Percentiles rank a stretch among this genome's conserved stretches.
Evolutionary conservation across 1,284 basidiomycete genomes (phyloP).

Genomic region (Sanghuangporus baumii): DNA sequence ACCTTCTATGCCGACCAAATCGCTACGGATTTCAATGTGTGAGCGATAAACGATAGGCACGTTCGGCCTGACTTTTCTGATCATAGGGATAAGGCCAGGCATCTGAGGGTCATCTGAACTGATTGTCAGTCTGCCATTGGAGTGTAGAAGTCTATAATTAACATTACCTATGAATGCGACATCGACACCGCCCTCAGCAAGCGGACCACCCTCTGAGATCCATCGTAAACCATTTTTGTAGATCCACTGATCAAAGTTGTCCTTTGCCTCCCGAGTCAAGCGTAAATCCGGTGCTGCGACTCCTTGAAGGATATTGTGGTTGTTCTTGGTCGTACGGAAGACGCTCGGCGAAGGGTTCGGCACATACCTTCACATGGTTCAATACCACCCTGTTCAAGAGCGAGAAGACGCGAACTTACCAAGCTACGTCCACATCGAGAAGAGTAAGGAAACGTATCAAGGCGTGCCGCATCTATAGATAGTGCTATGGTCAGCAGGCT

Average conservation of each 20-base stretch:
- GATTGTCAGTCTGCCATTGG: neutral
- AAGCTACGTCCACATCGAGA: slow-evolving; percentile 75
- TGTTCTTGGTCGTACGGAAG: slow-evolving; percentile 89
- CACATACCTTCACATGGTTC: slow-evolving; percentile 56
- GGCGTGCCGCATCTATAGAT: slow-evolving; percentile 77
- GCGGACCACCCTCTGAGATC: slow-evolving; percentile 74
- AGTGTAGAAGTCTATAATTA: neutral
- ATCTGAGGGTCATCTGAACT: slow-evolving; percentile 73
- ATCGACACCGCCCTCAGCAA: slow-evolving; percentile 75
- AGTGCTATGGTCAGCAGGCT: neutral
- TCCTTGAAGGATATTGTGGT: slow-evolving; percentile 85
- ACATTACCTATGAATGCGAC: slow-evolving; percentile 72
- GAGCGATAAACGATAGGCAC: slow-evolving; percentile 85
- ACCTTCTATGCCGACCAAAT: slow-evolving; percentile 65
- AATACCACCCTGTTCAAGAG: neutral
- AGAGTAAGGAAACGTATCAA: slow-evolving; percentile 75
- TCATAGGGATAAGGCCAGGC: slow-evolving; percentile 83
- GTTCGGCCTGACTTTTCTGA: slow-evolving; percentile 73
- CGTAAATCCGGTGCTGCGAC: slow-evolving; percentile 72
- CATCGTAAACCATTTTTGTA: slow-evolving; percentile 77
- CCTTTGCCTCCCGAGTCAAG: slow-evolving; percentile 69
- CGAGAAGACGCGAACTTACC: slow-evolving; percentile 40
- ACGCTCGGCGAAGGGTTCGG: slow-evolving; percentile 82
- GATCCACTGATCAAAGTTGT: slow-evolving; percentile 83
- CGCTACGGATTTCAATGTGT: slow-evolving; percentile 84